phyloP scores from a whole-genome alignment of 2,329 filamentous ascomycete genomes.

The Pseudocercospora vitis region DNA sequence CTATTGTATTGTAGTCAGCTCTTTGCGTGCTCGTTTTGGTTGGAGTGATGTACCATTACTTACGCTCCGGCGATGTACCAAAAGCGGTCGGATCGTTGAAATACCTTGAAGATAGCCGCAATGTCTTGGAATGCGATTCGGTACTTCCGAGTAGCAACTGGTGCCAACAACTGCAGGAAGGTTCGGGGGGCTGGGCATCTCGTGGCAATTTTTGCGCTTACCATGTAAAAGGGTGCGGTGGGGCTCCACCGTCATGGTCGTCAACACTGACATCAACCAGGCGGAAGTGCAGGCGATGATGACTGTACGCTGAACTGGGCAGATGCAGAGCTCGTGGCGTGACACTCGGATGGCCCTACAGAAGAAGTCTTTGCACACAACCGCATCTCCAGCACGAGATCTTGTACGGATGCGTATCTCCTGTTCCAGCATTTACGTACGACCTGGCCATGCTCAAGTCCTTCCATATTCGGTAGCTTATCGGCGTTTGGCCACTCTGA shows the following conservation, averaged over 20 bases:
- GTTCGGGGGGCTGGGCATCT: not conserved
- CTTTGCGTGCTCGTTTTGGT: too few species aligned
- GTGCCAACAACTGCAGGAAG: not conserved
- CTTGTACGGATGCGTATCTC: constrained; percentile 17
- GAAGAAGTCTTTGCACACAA: constrained; percentile 15
- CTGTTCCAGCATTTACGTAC: constrained; percentile 18
- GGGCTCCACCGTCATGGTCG: not conserved
- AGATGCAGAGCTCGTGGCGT: not conserved
- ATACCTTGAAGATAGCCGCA: constrained; percentile 7
- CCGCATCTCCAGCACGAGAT: constrained; percentile 13
- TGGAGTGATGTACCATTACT: too few species aligned
- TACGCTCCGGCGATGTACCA: not conserved
- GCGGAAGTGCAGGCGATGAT: constrained; percentile 19
- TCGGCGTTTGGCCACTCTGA: constrained; percentile 17
- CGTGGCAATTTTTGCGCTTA: not conserved
- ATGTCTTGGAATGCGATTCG: constrained; percentile 8
- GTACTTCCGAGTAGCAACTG: constrained; percentile 1
- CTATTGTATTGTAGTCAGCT: too few species aligned
- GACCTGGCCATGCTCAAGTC: constrained; percentile 13
- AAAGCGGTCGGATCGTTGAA: constrained; percentile 4
- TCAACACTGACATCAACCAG: not conserved
- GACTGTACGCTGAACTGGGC: constrained; percentile 15
- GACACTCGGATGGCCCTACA: constrained; percentile 9
- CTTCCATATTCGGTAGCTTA: constrained; percentile 15
- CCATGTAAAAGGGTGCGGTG: not conserved